phyloP scores from a whole-genome alignment of 495 filamentous ascomycete genomes.

The Immersiella caudata region DNA sequence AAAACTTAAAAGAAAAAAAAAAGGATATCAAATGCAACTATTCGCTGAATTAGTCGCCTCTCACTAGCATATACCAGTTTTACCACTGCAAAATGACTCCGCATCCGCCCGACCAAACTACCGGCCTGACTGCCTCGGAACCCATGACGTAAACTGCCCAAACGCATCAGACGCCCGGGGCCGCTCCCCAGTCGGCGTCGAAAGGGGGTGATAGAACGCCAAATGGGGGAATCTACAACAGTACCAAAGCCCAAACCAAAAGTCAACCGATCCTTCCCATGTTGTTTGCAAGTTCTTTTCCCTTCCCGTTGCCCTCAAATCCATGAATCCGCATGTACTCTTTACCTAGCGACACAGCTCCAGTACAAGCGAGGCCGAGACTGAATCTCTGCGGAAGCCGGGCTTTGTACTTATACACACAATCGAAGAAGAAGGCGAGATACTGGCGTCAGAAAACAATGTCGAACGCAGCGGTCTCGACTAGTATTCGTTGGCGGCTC shows the following conservation, averaged over 20 bases:
- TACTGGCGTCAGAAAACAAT: neutral
- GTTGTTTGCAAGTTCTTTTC: conserved; percentile 5
- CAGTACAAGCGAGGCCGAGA: neutral
- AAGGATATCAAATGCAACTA: neutral
- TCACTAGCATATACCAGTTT: conserved; percentile 1
- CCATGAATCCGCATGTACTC: conserved; percentile 18
- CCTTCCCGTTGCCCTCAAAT: conserved; percentile 3
- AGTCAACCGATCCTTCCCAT: conserved; percentile 15
- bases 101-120: neutral
- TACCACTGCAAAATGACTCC: neutral
- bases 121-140: neutral
- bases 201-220: conserved; percentile 25
- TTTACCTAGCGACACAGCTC: neutral
- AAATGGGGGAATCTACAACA: conserved; percentile 44
- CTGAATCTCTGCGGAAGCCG: conserved; percentile 7
- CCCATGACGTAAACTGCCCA: neutral
- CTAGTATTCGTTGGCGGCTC: conserved; percentile 55
- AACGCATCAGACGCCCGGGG: conserved; percentile 1
- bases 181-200: conserved; percentile 9
- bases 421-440: conserved; percentile 1
- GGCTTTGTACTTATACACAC: conserved; percentile 40
- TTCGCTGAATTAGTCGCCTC: neutral
- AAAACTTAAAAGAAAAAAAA: neutral
- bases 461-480: neutral
- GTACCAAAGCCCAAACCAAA: conserved; percentile 23